Conservation (phyloP, 2,329 filamentous ascomycete genomes). For the Alternaria postmessia region DNA sequence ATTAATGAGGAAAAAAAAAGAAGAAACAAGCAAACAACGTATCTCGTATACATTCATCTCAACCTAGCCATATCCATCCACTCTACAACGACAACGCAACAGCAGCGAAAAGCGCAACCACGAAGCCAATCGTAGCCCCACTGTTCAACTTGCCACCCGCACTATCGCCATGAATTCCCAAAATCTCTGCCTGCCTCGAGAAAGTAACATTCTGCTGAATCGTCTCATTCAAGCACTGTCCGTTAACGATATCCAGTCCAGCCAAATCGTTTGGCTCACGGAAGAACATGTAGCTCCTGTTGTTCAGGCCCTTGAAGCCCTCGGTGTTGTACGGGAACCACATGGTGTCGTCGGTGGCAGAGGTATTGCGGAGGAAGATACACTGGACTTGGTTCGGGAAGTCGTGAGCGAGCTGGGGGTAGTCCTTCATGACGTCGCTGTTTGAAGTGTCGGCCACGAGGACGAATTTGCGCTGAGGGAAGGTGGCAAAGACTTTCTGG, state of each 20-base stretch:
- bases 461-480: conserved; percentile 77
- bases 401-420: conserved; percentile 67
- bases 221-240: conserved; percentile 71
- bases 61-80: neutral
- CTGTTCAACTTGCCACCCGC: conserved; percentile 35
- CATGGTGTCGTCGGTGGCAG: conserved; percentile 70
- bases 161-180: conserved; percentile 45
- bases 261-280: conserved; percentile 72
- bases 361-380: conserved; percentile 79
- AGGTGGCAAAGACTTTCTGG: conserved; percentile 76
- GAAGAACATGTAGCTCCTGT: conserved; percentile 82
- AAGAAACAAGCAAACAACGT: neutral
- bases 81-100: conserved; percentile 34
- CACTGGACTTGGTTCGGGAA: conserved; percentile 78
- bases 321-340: conserved; percentile 78
- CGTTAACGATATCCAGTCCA: conserved; percentile 71
- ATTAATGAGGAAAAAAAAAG: too few species aligned
- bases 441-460: conserved; percentile 80
- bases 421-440: conserved; percentile 75
- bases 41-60: conserved; percentile 4
- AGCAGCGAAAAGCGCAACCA: conserved; percentile 46
- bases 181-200: conserved; percentile 48
- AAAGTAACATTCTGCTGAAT: conserved; percentile 78
- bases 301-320: conserved; percentile 72
- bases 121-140: conserved; percentile 43